Conservation (phyloP, 169 alveolate species). For the Plasmodium vivax region DNA sequence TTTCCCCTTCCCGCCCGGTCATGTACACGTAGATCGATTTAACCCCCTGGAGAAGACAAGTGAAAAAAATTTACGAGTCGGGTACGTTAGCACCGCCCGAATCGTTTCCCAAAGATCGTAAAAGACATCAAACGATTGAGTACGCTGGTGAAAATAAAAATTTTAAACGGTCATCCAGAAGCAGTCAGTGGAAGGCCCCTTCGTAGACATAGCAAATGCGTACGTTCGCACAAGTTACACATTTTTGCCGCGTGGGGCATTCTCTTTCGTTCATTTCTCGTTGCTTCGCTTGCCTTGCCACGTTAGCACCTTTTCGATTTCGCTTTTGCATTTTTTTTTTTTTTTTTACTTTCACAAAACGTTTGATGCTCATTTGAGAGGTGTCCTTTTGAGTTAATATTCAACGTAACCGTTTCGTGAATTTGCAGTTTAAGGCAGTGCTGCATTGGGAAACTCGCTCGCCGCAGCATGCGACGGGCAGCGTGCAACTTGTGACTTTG, state of each 20-base stretch:
- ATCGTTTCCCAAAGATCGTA: conserved; percentile 30
- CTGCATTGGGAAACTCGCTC: neutral
- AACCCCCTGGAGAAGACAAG: conserved; percentile 87
- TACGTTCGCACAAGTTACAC: neutral
- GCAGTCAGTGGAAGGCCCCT: conserved; percentile 66
- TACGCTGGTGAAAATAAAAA: conserved; percentile 17
- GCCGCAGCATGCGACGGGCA: neutral
- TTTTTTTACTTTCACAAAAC: neutral
- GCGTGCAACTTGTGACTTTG: neutral
- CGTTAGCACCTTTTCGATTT: neutral
- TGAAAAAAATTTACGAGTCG: conserved; percentile 68
- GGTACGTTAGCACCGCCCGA: conserved; percentile 77
- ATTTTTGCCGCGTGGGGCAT: neutral
- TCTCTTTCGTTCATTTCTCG: neutral
- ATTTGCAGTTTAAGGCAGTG: neutral
- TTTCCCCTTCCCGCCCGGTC: neutral
- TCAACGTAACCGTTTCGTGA: neutral
- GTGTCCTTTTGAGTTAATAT: neutral
- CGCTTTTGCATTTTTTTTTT: neutral
- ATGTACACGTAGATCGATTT: conserved; percentile 77
- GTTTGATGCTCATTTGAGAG: neutral
- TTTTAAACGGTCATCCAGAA: conserved; percentile 35
- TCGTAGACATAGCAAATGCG: conserved; percentile 13
- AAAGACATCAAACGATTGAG: conserved; percentile 37
- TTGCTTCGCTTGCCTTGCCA: neutral